Evolutionary conservation across 2,329 filamentous ascomycete species (phyloP), one percentile per base, ranked within the genome.

Genomic region (Leptographium radiaticola): DNA sequence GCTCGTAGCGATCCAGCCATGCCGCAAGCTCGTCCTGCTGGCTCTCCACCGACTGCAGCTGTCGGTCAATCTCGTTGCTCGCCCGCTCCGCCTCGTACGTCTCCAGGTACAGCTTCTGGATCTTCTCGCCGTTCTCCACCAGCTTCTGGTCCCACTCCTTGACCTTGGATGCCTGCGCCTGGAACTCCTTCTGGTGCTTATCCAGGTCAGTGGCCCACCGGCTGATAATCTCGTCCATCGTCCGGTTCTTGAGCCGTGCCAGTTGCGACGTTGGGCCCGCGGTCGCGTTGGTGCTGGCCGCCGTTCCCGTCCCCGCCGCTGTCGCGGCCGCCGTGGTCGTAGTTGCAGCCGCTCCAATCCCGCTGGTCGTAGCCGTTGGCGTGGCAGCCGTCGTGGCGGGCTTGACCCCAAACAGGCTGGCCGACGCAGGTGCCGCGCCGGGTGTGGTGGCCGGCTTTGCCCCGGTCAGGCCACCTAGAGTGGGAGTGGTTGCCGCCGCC

Each of bases 211-310:
- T 89, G 2, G 93, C 93, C 93, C 93, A 98, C 36, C 89, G 83
- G 5, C 89, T 96, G 60, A 98, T 89, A 59, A 98, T 96, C 67
- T 98, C 93, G 64, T 98, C 93, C 87, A 98, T 96, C 0, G 91
- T 95, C 72, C 95, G 97, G 70, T 96, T 95, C 75, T 95, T 95
- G 40, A 98, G 75, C 33, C 93, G 85, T 5, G 91, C 93, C 63
- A 94, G 82, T 55, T 89, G 84, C 16, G 93, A 91, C 3, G 84
- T 74, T 1, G 90, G 89, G 0, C 90, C 90, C 38, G 81, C 75
- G 4, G 87, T 95, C 1, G 89, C 94, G 33, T 83, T 33, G 66
- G 74, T 48, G 38, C 50, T 42, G 33, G 56, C 15, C 30, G 57
- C 38, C 9, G 55, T n/a, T 1, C 51, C 31, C 13, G 55, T 8